A percentile compares a stretch with the other conserved stretches of the same genome.
phyloP scores from a whole-genome alignment of 768 basidiomycete species.

The Postia placenta region DNA sequence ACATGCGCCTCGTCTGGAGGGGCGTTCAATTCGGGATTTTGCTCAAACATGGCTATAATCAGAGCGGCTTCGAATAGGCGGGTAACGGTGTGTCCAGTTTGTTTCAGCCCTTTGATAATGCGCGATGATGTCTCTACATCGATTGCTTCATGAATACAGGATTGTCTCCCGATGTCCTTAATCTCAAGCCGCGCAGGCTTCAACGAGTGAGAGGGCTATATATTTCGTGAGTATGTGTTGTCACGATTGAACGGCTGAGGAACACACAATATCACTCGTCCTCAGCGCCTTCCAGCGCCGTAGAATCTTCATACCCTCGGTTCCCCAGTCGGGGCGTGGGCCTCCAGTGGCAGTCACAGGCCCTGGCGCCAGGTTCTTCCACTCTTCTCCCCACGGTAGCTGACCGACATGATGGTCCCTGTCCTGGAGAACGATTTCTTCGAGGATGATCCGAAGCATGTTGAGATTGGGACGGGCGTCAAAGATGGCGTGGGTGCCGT shows the following conservation, averaged over 20 bases:
- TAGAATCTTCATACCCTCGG: neutral
- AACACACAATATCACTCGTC: neutral
- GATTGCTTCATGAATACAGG: neutral
- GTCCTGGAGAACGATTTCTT: neutral
- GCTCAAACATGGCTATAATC: neutral
- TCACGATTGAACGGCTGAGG: too few species aligned
- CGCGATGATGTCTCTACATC: neutral
- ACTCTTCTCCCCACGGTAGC: slow-evolving; percentile 1
- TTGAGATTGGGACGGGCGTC: slow-evolving; percentile 3
- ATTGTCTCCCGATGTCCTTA: neutral
- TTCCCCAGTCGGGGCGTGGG: slow-evolving; percentile 1
- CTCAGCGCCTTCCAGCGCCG: neutral
- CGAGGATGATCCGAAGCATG: neutral
- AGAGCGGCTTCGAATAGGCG: neutral
- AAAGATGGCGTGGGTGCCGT: slow-evolving; percentile 3
- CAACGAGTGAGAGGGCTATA: neutral
- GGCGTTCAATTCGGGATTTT: neutral
- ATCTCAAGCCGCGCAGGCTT: neutral
- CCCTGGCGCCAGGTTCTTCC: slow-evolving; percentile 1
- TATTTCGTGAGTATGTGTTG: too few species aligned
- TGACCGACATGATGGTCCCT: neutral
- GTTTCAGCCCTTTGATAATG: neutral
- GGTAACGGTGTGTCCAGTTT: neutral
- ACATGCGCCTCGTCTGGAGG: neutral
- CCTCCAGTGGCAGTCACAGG: slow-evolving; percentile 3